Percentiles rank a stretch among this genome's conserved stretches.
Conservation (phyloP, 2,329 filamentous ascomycete species). For the Colletotrichum tanaceti region DNA sequence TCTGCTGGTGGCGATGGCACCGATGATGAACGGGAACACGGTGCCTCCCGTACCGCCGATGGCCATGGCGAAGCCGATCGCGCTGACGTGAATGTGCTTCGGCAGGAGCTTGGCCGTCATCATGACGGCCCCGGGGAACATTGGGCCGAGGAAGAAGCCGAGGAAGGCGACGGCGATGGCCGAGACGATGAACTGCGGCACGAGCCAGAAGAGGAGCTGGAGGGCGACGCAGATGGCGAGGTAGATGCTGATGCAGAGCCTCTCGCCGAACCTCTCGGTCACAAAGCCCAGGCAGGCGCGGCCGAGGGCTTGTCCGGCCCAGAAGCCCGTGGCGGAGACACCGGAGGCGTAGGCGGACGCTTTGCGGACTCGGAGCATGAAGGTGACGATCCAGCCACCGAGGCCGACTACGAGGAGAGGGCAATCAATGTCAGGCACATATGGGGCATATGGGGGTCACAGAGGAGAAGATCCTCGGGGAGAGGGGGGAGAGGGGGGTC, state of each 20-base stretch:
- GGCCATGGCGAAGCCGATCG: constrained; percentile 79
- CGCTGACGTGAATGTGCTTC: constrained; percentile 74
- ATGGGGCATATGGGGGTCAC: too few relatives aligned
- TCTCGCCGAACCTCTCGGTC: constrained; percentile 75
- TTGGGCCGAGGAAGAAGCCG: constrained; percentile 79
- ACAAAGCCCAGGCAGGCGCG: constrained; percentile 76
- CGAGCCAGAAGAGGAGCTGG: constrained; percentile 67
- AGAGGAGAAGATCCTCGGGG: background rate
- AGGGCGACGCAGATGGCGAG: constrained; percentile 69
- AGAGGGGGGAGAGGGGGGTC: too few relatives aligned
- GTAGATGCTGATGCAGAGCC: constrained; percentile 69
- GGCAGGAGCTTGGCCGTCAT: constrained; percentile 78
- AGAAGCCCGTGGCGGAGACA: constrained; percentile 79
- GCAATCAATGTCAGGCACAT: constrained; percentile 34
- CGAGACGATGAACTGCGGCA: constrained; percentile 70
- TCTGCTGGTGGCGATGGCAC: constrained; percentile 66
- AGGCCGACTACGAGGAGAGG: constrained; percentile 62
- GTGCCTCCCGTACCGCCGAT: constrained; percentile 78
- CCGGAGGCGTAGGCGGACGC: constrained; percentile 75
- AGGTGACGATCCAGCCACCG: constrained; percentile 83
- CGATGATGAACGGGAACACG: constrained; percentile 69
- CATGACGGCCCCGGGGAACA: constrained; percentile 80
- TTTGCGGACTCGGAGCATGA: constrained; percentile 79
- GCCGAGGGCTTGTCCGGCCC: constrained; percentile 80
- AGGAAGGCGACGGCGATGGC: constrained; percentile 74